These are phyloP conservation scores for Kwoniella botswanensis DNA, from an alignment of 768 basidiomycete species.

Conservation along the genomic window DNA sequence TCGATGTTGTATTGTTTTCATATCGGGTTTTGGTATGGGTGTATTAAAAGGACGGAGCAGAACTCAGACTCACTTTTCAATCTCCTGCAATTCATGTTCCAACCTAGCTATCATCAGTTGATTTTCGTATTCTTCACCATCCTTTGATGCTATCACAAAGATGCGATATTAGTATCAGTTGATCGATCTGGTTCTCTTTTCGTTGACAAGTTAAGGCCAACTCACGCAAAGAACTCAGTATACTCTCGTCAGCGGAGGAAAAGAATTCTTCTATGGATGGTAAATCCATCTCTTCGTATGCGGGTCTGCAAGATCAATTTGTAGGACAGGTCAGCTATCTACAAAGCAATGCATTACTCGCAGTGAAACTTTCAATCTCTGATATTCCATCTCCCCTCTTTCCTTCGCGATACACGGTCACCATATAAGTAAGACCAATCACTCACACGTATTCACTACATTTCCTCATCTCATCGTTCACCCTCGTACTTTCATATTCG, in stretches of 20 bases:
- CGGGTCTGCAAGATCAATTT: slow-evolving; percentile 30
- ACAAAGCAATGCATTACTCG: too few species aligned
- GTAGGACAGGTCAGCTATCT: too few species aligned
- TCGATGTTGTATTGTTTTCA: too few species aligned
- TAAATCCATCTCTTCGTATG: slow-evolving; percentile 38
- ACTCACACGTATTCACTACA: slow-evolving; percentile 52
- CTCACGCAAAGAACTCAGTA: slow-evolving; percentile 37
- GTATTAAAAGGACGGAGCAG: not conserved
- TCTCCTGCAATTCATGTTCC: slow-evolving; percentile 43
- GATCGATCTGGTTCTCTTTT: too few species aligned
- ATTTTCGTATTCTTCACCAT: slow-evolving; percentile 40
- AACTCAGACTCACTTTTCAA: slow-evolving; percentile 32
- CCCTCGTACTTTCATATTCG: slow-evolving; percentile 44
- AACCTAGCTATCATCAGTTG: slow-evolving; percentile 42
- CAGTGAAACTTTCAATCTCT: too few species aligned
- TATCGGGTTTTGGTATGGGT: too few species aligned
- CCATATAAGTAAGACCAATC: not conserved
- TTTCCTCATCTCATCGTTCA: slow-evolving; percentile 44
- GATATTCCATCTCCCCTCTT: too few species aligned
- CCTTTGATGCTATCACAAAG: slow-evolving; percentile 23
- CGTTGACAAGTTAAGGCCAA: not conserved
- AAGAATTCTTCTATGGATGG: slow-evolving; percentile 31
- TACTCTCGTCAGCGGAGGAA: slow-evolving; percentile 9
- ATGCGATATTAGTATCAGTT: not conserved
- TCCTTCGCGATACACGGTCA: too few species aligned